Base-by-base conservation (phyloP, 108 stramenopile genomes). In the Cylindrotheca closterium region DNA sequence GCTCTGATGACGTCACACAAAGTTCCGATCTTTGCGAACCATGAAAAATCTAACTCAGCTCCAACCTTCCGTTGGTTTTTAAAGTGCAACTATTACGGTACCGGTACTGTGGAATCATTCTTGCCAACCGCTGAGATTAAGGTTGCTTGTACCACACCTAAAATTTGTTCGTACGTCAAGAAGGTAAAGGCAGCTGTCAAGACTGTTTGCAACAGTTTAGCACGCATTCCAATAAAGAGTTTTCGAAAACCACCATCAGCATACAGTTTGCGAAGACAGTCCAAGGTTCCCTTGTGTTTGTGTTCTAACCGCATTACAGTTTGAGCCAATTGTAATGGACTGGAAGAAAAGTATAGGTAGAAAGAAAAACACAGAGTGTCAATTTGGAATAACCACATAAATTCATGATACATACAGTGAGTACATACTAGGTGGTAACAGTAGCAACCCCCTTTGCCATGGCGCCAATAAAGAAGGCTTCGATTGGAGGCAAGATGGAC, bases 181-280 rank as follows among this genome's bases (percentile, higher is more conserved):
- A 94, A 96, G 23, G 84, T 89, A 47, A 89, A 84, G 23, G 90
- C 84, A 7, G 88, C 86, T 10, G 95, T 94, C 59, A 96, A 68
- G 1, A 96, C 95, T 0, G 97, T 95, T 53, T 96, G 95, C 21
- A 94, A 51, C 29, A 97, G 63, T 60, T 97, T 97, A 0, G 95
- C 93, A 32, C 84, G 74, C 90, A 97, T 92, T 21, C 97, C 97
- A 47, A 78, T 77, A 73, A 84, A 97, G 63, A 86, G 63, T 10
- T 79, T 91, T 0, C 51, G 65, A 22, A 62, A 37, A 7, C 92
- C 92, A 4, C 82, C 85, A 3, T 51, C 42, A n/a, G 18, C n/a
- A 55, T 83, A 89, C 61, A 95, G 74, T 50, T 84, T 55, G 33
- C 53, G 22, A 19, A 96, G 67, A 53, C 90, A 91, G 58, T 91